Base-by-base conservation (phyloP, 352 stramenopile species). In the Phytophthora melonis region DNA sequence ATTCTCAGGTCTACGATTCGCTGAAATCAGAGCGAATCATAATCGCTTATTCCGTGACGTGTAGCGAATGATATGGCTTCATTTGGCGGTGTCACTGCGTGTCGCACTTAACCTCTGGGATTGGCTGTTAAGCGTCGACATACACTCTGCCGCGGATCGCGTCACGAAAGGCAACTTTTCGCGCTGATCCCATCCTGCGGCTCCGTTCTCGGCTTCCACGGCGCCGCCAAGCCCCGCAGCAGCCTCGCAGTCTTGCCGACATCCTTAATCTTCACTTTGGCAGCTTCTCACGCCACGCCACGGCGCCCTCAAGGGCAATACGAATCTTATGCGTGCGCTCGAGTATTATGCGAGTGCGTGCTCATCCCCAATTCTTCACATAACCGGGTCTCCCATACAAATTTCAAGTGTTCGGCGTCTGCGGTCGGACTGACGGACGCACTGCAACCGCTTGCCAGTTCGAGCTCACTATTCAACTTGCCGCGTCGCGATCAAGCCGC, bases 31-130 rank as follows among this genome's bases (percentile, higher is more conserved):
- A 41, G 25, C 27, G 30, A 61, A 50, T 61, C 18, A 54, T 7
- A 11, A 10, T 21, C 0, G 1, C 1, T 8, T 5, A 41, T 41
- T 16, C 5, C 13, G 23, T 62, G 43, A 71, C 68, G 63, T 74
- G 58, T 39, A 3, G 41, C 70, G 32, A 76, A 76, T 76, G 32
- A 72, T 67, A 72, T 72, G 49, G 56, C 49, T 68, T 72, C 23
- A 43, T 60, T 54, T 27, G 0, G 5, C 25, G 2, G 7, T 65
- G 69, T 76, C 69, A 76, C 41, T 5, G 25, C 13, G 36, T 62
- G 39, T 58, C 39, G 8, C 41, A 49, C 11, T 19, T 49, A 49
- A 43, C 10, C 39, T 23, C 16, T 13, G 19, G 23, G 19, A 73
- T 63, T 72, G 57, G 57, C 34, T 43, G 14, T 34, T 43, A 18